Percentiles rank a stretch among this genome's conserved stretches.
Conservation (phyloP, 805 yeast genomes). For the Suhomyces sp. region DNA sequence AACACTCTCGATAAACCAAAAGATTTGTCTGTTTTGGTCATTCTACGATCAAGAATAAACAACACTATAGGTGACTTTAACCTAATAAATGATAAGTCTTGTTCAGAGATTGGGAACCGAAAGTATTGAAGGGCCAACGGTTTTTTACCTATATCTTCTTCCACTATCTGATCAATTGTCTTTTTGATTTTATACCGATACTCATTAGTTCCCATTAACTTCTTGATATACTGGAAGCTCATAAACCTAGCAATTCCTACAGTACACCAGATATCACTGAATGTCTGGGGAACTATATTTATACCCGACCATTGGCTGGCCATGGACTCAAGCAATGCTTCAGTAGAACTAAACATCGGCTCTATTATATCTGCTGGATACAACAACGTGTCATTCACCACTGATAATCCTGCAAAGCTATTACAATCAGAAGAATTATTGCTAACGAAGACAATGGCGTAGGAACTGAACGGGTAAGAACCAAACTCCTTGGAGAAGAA, state of each 20-base stretch:
- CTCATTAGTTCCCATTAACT: constrained; percentile 80
- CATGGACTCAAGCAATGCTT: constrained; percentile 61
- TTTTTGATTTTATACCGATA: constrained; percentile 67
- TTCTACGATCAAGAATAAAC: constrained; percentile 79
- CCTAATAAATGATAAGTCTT: constrained; percentile 64
- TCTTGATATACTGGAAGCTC: constrained; percentile 67
- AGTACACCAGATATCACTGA: constrained; percentile 86
- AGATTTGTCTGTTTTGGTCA: constrained; percentile 94
- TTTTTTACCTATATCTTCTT: constrained; percentile 70
- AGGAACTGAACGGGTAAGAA: constrained; percentile 86
- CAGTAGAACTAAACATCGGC: constrained; percentile 69
- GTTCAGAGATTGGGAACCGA: constrained; percentile 57
- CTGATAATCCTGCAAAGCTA: constrained; percentile 72
- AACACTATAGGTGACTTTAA: constrained; percentile 85
- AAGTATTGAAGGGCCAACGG: constrained; percentile 76
- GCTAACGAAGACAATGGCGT: constrained; percentile 70
- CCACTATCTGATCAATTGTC: constrained; percentile 63
- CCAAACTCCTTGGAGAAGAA: constrained; percentile 86
- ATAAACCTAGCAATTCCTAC: constrained; percentile 81
- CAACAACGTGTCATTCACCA: constrained; percentile 57
- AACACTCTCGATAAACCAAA: constrained; percentile 89
- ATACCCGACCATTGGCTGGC: constrained; percentile 94
- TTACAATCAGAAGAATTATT: constrained; percentile 46
- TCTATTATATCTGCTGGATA: constrained; percentile 77
- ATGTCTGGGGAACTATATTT: constrained; percentile 75